These are phyloP conservation scores for Phaeomoniella chlamydospora DNA, from an alignment of 2,329 filamentous ascomycete genomes.

Conservation along the genomic window DNA sequence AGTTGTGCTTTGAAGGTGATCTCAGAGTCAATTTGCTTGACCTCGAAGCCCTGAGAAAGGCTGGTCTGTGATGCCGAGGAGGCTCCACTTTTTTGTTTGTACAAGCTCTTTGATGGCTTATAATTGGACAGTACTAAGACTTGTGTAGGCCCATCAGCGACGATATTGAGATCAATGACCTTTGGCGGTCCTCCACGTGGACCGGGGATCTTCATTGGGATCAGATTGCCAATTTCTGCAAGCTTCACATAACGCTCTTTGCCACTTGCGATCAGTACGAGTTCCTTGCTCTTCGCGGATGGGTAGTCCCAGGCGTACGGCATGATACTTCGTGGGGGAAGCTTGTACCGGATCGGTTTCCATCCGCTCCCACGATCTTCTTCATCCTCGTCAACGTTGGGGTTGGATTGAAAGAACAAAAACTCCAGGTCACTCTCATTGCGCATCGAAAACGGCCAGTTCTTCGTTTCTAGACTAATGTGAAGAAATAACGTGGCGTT, in stretches of 20 bases:
- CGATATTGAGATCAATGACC: slow-evolving; percentile 92
- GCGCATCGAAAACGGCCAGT: slow-evolving; percentile 97
- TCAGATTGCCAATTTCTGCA: slow-evolving; percentile 88
- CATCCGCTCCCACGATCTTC: slow-evolving; percentile 66
- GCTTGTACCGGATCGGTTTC: slow-evolving; percentile 80
- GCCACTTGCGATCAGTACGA: slow-evolving; percentile 65
- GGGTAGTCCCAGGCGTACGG: slow-evolving; percentile 99
- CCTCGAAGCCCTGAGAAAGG: slow-evolving; percentile 64
- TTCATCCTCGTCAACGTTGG: slow-evolving; percentile 76
- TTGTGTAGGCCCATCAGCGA: slow-evolving; percentile 88
- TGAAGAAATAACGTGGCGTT: slow-evolving; percentile 87
- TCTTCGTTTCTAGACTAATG: slow-evolving; percentile 76
- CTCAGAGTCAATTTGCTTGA: slow-evolving; percentile 79
- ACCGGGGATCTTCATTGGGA: slow-evolving; percentile 77
- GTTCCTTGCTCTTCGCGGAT: slow-evolving; percentile 87
- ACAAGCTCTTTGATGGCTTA: slow-evolving; percentile 82
- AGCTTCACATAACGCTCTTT: slow-evolving; percentile 87
- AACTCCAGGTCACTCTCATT: slow-evolving; percentile 97
- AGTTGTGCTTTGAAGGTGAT: slow-evolving; percentile 83
- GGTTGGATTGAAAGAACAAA: slow-evolving; percentile 88
- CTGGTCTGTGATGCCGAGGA: slow-evolving; percentile 41
- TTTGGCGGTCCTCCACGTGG: slow-evolving; percentile 53
- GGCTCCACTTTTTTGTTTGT: slow-evolving; percentile 47
- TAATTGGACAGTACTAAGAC: slow-evolving; percentile 90
- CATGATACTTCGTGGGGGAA: slow-evolving; percentile 95